These are phyloP conservation scores for Paraphoma sp. DNA, from an alignment of 2,329 filamentous ascomycete genomes.

Conservation along the genomic window DNA sequence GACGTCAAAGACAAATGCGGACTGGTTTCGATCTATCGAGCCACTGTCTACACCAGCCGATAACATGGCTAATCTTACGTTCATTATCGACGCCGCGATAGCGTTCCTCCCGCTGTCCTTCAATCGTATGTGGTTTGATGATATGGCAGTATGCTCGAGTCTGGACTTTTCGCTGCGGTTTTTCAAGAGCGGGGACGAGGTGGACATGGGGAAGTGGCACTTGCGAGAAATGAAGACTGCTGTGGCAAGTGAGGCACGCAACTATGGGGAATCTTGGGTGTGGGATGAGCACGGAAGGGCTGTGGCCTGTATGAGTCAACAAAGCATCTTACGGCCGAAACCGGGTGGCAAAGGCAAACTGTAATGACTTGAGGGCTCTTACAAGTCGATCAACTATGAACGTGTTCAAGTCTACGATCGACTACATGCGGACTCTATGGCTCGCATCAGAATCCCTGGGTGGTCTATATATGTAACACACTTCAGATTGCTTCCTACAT, in stretches of 20 bases:
- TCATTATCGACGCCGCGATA: constrained; percentile 55
- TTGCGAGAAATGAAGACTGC: constrained; percentile 51
- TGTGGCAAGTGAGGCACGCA: constrained; percentile 51
- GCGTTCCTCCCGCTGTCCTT: constrained; percentile 55
- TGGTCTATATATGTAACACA: too few relatives aligned
- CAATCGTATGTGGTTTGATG: constrained; percentile 52
- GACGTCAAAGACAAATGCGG: constrained; percentile 42
- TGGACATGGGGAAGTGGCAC: constrained; percentile 54
- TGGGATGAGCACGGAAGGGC: constrained; percentile 55
- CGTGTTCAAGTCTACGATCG: too few relatives aligned
- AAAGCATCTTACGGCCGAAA: constrained; percentile 45
- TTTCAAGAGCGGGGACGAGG: constrained; percentile 45
- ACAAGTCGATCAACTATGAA: too few relatives aligned
- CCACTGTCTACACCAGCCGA: constrained; percentile 32
- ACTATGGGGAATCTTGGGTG: constrained; percentile 54
- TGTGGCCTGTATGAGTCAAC: constrained; percentile 59
- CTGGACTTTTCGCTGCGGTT: constrained; percentile 59
- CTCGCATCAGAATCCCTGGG: too few relatives aligned
- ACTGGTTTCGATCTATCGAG: constrained; percentile 49
- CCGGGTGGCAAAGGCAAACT: constrained; percentile 16
- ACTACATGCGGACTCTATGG: too few relatives aligned
- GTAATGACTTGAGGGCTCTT: not conserved
- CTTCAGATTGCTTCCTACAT: too few relatives aligned
- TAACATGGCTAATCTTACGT: constrained; percentile 50
- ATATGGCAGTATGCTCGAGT: constrained; percentile 53